These are phyloP conservation scores for Xylariaceae sp. DNA, from an alignment of 2,329 filamentous ascomycete genomes.

Conservation along the genomic window DNA sequence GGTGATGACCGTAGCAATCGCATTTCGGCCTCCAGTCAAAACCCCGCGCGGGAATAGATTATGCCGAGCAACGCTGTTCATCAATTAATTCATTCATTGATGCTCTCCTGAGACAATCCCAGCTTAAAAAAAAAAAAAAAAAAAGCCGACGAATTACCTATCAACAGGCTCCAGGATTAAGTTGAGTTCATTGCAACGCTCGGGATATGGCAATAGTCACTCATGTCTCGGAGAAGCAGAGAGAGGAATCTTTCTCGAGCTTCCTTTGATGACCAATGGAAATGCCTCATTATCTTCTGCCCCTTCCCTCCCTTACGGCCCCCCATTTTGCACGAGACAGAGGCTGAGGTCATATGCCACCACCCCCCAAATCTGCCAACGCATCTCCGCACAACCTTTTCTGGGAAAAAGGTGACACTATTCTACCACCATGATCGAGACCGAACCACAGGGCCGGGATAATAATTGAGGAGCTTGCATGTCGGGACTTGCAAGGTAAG, in stretches of 20 bases:
- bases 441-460: conserved; percentile 18
- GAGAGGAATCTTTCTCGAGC: conserved; percentile 1
- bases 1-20: not conserved
- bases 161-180: no score
- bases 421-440: conserved; percentile 8
- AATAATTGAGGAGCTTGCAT: conserved; percentile 13
- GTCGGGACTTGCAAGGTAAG: conserved; percentile 17
- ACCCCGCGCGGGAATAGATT: conserved; percentile 10
- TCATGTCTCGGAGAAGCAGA: not conserved
- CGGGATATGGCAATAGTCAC: not conserved
- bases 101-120: not conserved
- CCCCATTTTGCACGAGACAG: conserved; percentile 4
- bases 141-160: no score
- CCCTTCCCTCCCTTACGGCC: conserved; percentile 6
- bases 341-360: conserved; percentile 15
- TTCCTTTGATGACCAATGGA: not conserved
- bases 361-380: conserved; percentile 18
- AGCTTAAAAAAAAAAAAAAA: no score
- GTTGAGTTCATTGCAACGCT: conserved; percentile 3
- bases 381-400: conserved; percentile 10
- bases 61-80: conserved; percentile 1
- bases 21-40: conserved; percentile 4
- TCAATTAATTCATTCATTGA: not conserved
- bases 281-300: not conserved
- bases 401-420: conserved; percentile 1